Conservation (phyloP, 306 rosid genomes). For the Lithocarpus polystachyus region DNA sequence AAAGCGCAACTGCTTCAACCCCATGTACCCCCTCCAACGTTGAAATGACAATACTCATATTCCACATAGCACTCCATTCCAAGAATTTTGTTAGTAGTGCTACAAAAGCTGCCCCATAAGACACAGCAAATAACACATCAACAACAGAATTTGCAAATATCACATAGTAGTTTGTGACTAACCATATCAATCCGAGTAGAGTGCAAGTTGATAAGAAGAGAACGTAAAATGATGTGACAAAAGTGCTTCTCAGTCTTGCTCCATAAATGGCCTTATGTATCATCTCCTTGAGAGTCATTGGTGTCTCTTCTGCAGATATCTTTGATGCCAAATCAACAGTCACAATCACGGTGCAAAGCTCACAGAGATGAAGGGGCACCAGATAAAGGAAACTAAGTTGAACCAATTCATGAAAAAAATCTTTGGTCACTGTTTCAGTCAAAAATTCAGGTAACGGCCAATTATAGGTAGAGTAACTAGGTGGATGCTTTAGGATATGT, state of each 20-base stretch:
- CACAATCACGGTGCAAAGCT: conserved; percentile 26
- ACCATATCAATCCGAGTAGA: conserved; percentile 24
- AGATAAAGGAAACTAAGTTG: conserved; percentile 34
- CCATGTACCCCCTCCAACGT: conserved; percentile 45
- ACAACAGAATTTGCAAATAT: background rate
- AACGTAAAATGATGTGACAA: conserved; percentile 32
- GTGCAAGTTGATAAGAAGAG: conserved; percentile 26
- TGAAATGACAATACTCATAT: conserved; percentile 54
- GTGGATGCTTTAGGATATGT: background rate
- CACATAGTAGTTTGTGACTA: background rate
- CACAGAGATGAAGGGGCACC: conserved; percentile 39
- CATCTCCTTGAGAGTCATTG: conserved; percentile 36
- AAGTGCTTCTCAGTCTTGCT: conserved; percentile 31
- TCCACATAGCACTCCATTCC: conserved; percentile 30
- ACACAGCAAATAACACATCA: background rate
- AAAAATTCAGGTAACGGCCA: background rate
- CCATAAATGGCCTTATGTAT: conserved; percentile 23
- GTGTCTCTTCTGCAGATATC: conserved; percentile 20
- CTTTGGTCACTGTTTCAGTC: background rate
- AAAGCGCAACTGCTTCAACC: conserved; percentile 35
- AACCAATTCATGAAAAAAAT: conserved; percentile 22
- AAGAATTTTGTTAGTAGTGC: conserved; percentile 21
- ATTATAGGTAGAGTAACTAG: background rate
- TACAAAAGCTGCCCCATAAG: conserved; percentile 18
- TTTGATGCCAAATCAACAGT: conserved; percentile 37